phyloP scores from a whole-genome alignment of 495 filamentous ascomycete species.

The Hypoxylon crocopeplum region DNA sequence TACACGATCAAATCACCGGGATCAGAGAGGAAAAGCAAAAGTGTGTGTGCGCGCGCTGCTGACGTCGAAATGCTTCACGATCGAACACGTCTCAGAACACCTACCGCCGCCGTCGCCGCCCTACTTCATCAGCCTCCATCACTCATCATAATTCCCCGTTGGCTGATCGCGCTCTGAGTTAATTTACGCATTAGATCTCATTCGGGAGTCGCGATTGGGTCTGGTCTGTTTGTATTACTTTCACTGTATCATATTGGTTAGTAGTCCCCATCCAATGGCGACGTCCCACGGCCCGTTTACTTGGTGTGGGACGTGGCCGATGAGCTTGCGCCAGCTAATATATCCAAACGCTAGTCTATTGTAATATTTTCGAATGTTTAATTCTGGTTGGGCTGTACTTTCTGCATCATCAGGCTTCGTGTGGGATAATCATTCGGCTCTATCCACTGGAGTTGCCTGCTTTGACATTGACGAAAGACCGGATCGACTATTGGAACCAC shows the following conservation, averaged over 20 bases:
- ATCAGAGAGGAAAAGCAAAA: constrained; percentile 8
- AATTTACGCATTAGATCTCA: constrained; percentile 18
- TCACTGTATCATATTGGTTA: constrained; percentile 61
- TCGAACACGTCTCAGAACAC: constrained; percentile 34
- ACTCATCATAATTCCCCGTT: constrained; percentile 18
- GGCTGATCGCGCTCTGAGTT: constrained; percentile 14
- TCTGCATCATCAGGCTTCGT: constrained; percentile 12
- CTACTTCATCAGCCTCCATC: constrained; percentile 24
- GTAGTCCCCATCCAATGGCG: constrained; percentile 47
- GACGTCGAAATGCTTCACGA: constrained; percentile 47
- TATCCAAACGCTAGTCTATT: constrained; percentile 40
- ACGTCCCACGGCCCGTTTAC: constrained; percentile 6
- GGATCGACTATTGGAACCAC: constrained; percentile 10
- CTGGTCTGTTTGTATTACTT: constrained; percentile 36
- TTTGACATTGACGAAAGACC: constrained; percentile 8
- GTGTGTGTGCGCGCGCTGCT: constrained; percentile 28
- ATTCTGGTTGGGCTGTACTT: constrained; percentile 38
- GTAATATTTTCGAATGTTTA: constrained; percentile 46
- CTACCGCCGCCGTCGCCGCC: constrained; percentile 21
- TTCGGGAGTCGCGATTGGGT: constrained; percentile 14
- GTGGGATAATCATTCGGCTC: constrained; percentile 14
- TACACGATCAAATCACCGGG: constrained; percentile 17
- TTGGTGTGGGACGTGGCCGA: constrained; percentile 10
- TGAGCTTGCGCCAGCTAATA: constrained; percentile 42
- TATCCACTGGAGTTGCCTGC: constrained; percentile 30